Evolutionary conservation across 805 yeast species (phyloP), one percentile per base, ranked within the genome.

Genomic region (Yamadazyma philogaea): DNA sequence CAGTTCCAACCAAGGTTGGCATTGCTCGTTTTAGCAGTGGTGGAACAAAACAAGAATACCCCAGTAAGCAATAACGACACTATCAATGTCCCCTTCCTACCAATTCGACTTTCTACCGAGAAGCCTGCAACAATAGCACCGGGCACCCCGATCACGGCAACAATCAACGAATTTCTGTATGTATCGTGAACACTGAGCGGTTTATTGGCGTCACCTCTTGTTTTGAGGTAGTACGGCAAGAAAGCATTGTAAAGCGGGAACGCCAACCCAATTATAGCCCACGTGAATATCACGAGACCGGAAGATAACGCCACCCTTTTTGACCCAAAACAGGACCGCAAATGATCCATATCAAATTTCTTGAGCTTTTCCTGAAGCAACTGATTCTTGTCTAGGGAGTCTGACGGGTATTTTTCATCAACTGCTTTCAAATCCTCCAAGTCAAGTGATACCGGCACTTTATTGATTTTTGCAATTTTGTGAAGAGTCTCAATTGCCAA

Each of bases 191-290:
- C 64, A 30, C 65, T 56, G 37, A 63, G 48, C 4, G 65, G 57
- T 30, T 53, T 44, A 37, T 50, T 53, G 2, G 59, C 60, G 33
- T 47, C 45, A 14, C 68, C 67, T 51, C 76, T 72, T 10, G 66
- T 53, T 37, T 74, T 71, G 42, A 80, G 66, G 53, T 71, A 79
- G 32, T 68, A 65, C 27, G 81, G 80, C 22, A 79, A 57, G 56
- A 77, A 79, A 33, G 78, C 77, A 52, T 72, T 70, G 58, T 73
- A 79, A 30, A 77, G 62, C 3, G 82, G 78, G 57, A 77, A 79
- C n/a, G 81, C 72, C 30, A 78, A 60, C 41, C 84, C 84, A 48
- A 79, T 70, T 34, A 77, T 57, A 6, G 75, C 71, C 86, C 85
- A 81, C 1, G 81, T 68, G 30, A 60, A 50, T 11, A 67, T 61